These are phyloP conservation scores for Xylariaceae sp. DNA, from an alignment of 2,329 filamentous ascomycete species.

Conservation along the genomic window DNA sequence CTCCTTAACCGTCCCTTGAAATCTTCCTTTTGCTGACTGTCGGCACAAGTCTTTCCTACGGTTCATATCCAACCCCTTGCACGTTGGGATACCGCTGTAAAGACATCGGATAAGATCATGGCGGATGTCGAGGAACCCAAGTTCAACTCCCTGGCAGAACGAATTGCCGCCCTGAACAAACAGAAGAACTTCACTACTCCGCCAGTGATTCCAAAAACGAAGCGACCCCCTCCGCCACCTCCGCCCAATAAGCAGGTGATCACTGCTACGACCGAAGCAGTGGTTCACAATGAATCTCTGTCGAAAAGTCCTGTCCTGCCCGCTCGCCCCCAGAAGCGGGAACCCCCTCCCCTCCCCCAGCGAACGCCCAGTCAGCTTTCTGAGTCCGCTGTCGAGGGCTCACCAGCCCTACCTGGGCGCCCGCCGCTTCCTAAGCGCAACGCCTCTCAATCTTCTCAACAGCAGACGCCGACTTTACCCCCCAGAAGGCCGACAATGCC, in stretches of 20 bases:
- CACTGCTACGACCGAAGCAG: constrained; percentile 33
- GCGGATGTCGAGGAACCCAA: constrained; percentile 57
- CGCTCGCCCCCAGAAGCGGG: constrained; percentile 31
- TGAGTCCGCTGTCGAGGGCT: constrained; percentile 17
- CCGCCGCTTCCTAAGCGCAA: constrained; percentile 36
- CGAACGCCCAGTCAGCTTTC: constrained; percentile 30
- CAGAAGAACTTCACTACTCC: constrained; percentile 52
- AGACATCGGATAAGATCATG: constrained; percentile 36
- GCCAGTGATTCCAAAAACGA: constrained; percentile 26
- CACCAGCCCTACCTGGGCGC: constrained; percentile 26
- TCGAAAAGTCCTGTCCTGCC: constrained; percentile 36
- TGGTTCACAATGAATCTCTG: constrained; percentile 14
- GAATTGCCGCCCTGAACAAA: constrained; percentile 58
- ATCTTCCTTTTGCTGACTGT: too few species aligned
- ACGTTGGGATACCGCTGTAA: too few species aligned
- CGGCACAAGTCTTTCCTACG: too few species aligned
- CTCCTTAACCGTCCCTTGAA: too few species aligned
- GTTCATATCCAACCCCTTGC: too few species aligned
- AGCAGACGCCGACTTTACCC: constrained; percentile 43
- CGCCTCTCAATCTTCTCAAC: constrained; percentile 7
- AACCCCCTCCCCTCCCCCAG: constrained; percentile 33
- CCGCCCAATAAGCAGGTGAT: constrained; percentile 38
- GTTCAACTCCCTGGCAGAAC: constrained; percentile 55
- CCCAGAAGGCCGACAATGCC: constrained; percentile 42
- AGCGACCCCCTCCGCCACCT: constrained; percentile 41